A percentile compares a stretch with the other conserved stretches of the same genome.
phyloP scores from a whole-genome alignment of 129 eudicot genomes.

The Erigeron canadensis region DNA sequence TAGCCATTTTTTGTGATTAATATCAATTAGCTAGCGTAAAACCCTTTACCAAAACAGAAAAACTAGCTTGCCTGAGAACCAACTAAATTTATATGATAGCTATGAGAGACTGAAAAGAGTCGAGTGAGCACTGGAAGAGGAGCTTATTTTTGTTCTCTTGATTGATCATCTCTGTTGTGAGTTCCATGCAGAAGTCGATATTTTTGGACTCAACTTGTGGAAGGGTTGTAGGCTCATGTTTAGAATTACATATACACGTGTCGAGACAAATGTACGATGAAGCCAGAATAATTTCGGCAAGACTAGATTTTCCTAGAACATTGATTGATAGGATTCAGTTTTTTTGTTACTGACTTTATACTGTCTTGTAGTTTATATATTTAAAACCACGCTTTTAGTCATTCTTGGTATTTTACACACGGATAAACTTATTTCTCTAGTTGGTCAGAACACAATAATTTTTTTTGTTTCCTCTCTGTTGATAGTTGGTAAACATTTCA shows the following conservation, averaged over 20 bases:
- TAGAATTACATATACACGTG: background rate
- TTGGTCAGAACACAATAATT: background rate
- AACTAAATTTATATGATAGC: background rate
- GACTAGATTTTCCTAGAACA: background rate
- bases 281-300: background rate
- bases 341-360: background rate
- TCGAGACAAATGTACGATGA: background rate
- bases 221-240: background rate
- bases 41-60: no score
- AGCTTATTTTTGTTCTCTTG: no score
- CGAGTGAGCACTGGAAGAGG: no score
- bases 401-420: background rate
- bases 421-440: background rate
- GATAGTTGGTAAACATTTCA: slow-evolving; percentile 1
- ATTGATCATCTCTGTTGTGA: no score
- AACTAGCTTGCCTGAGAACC: background rate
- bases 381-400: background rate
- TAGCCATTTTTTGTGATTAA: no score
- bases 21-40: no score
- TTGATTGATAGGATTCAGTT: background rate
- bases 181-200: no score
- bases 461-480: background rate
- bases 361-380: background rate
- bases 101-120: background rate
- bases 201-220: no score